Evolutionary conservation across 495 filamentous ascomycete genomes (phyloP).

Genomic region (Filosporella fistucella): DNA sequence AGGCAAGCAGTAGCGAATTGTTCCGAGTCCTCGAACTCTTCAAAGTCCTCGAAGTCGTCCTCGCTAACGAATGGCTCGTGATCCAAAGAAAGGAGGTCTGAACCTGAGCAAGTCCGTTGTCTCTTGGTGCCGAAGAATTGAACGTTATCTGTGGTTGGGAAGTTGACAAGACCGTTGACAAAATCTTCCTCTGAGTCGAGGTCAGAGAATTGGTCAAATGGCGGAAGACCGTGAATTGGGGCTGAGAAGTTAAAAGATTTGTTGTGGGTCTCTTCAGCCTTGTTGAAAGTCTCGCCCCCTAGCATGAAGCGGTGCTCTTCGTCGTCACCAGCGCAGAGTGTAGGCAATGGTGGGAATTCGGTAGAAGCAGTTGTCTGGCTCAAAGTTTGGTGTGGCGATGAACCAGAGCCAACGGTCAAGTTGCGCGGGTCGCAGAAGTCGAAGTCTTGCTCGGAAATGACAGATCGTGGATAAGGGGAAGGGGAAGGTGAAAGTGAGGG

Average conservation of each 20-base stretch:
- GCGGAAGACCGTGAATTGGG: conserved; percentile 56
- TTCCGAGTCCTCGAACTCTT: conserved; percentile 48
- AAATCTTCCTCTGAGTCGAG: conserved; percentile 93
- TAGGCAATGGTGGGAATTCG: conserved; percentile 60
- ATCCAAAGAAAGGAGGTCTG: conserved; percentile 45
- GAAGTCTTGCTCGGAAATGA: conserved; percentile 62
- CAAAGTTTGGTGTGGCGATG: conserved; percentile 42
- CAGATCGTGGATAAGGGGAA: conserved; percentile 71
- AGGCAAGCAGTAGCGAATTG: conserved; percentile 49
- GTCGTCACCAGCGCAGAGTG: conserved; percentile 65
- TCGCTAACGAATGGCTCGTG: conserved; percentile 74
- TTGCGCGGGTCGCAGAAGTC: conserved; percentile 94
- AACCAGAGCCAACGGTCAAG: conserved; percentile 68
- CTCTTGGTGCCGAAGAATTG: conserved; percentile 71
- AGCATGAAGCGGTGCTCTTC: conserved; percentile 73
- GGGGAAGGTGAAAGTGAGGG: conserved; percentile 82
- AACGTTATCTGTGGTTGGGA: conserved; percentile 55
- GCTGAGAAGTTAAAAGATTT: conserved; percentile 46
- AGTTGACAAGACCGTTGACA: conserved; percentile 69
- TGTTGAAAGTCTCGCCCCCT: conserved; percentile 48
- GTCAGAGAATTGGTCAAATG: conserved; percentile 83
- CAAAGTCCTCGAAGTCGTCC: conserved; percentile 71
- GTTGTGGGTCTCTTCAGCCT: conserved; percentile 49
- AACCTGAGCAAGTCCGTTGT: conserved; percentile 63
- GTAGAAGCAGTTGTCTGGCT: conserved; percentile 40